These are phyloP conservation scores for Rubia peregrina DNA, from an alignment of 305 asterid species.

Conservation along the genomic window DNA sequence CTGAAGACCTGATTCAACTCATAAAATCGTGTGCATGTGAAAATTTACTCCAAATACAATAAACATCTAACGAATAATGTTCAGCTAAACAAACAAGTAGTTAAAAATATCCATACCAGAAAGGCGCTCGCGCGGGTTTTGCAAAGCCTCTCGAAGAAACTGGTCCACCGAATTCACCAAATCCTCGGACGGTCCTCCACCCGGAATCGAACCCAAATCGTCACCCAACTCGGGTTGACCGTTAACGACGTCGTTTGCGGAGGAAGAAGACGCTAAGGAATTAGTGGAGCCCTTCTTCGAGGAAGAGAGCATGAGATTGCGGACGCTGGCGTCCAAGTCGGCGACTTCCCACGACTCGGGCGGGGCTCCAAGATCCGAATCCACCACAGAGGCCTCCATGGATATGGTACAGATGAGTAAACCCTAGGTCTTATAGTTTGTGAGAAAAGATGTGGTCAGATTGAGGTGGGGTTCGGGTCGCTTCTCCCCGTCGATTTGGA, in stretches of 20 bases:
- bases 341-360: conserved; percentile 97
- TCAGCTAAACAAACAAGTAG: not conserved
- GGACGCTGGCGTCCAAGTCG: conserved; percentile 74
- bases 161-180: conserved; percentile 76
- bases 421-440: conserved; percentile 21
- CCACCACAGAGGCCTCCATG: conserved; percentile 59
- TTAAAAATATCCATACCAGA: conserved; percentile 48
- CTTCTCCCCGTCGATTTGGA: conserved; percentile 21
- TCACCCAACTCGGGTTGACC: conserved; percentile 49
- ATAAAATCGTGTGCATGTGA: not conserved
- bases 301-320: conserved; percentile 58
- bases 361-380: conserved; percentile 42
- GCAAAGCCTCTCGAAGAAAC: conserved; percentile 89
- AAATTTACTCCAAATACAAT: not conserved
- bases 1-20: not conserved
- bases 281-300: conserved; percentile 29
- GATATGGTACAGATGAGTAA: conserved; percentile 16
- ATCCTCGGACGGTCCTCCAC: conserved; percentile 42
- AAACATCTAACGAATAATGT: not conserved
- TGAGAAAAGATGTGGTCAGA: conserved; percentile 28
- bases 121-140: conserved; percentile 97
- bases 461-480: conserved; percentile 31
- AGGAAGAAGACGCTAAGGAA: conserved; percentile 16
- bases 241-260: conserved; percentile 17
- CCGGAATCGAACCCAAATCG: conserved; percentile 17